A percentile compares a stretch with the other conserved stretches of the same genome.
These are phyloP conservation scores for Botrytis squamosa DNA, from an alignment of 2,329 filamentous ascomycete species.

Conservation along the genomic window DNA sequence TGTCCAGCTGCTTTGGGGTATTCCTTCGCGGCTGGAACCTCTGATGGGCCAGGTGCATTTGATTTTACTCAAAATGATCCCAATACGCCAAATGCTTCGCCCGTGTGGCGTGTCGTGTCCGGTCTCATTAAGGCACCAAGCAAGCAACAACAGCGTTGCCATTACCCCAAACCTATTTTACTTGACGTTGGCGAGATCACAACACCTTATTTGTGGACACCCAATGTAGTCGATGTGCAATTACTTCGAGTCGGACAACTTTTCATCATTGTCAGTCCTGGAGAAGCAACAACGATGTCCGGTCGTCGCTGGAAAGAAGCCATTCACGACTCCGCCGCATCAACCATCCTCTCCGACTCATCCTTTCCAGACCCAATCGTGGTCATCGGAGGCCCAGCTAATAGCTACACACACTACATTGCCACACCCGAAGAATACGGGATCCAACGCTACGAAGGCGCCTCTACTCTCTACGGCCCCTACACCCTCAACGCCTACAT, in stretches of 20 bases:
- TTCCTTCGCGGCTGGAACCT: constrained; percentile 89
- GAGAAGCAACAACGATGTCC: constrained; percentile 90
- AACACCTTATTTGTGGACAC: constrained; percentile 80
- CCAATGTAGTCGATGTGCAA: constrained; percentile 90
- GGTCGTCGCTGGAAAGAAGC: constrained; percentile 82
- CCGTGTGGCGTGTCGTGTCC: constrained; percentile 75
- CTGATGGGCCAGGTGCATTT: constrained; percentile 85
- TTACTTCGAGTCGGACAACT: constrained; percentile 80
- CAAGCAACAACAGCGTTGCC: constrained; percentile 69
- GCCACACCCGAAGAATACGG: constrained; percentile 75
- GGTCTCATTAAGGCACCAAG: constrained; percentile 69
- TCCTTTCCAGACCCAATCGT: constrained; percentile 62
- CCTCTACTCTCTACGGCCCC: constrained; percentile 82
- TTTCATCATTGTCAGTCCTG: constrained; percentile 78
- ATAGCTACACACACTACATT: constrained; percentile 82
- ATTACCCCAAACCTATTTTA: constrained; percentile 78
- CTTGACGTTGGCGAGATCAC: constrained; percentile 83
- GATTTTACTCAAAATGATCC: constrained; percentile 90
- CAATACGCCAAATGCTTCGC: constrained; percentile 62
- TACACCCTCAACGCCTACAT: constrained; percentile 84
- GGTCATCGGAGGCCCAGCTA: constrained; percentile 83
- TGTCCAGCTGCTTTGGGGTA: constrained; percentile 89
- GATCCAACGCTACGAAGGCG: constrained; percentile 92
- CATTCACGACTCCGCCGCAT: constrained; percentile 53
- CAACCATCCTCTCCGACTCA: constrained; percentile 40